A percentile compares a stretch with the other conserved stretches of the same genome.
These are phyloP conservation scores for Kluyveromyces dobzhanskii DNA, from an alignment of 805 yeast species.

Conservation along the genomic window DNA sequence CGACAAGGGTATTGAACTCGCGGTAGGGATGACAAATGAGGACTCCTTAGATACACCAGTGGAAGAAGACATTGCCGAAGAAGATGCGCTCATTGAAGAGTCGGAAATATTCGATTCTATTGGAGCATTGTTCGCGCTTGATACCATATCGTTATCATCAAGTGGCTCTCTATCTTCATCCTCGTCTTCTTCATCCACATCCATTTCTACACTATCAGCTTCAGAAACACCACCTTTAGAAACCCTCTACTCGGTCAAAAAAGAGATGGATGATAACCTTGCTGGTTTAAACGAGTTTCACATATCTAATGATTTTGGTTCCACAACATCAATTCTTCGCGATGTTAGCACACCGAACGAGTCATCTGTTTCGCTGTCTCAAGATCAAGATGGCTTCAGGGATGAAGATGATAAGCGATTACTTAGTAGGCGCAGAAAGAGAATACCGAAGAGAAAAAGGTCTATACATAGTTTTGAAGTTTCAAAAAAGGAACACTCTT, in stretches of 20 bases:
- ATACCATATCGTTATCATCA: neutral
- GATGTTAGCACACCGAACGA: neutral
- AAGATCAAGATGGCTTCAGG: constrained; percentile 1
- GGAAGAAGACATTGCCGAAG: constrained; percentile 8
- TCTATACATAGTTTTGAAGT: constrained; percentile 18
- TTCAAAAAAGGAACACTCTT: constrained; percentile 25
- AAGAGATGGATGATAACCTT: neutral
- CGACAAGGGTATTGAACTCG: neutral
- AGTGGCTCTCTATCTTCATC: neutral
- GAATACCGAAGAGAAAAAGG: constrained; percentile 6
- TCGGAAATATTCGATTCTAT: constrained; percentile 1
- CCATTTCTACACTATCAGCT: neutral
- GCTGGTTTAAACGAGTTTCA: neutral
- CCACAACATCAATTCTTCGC: neutral
- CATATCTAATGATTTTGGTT: neutral
- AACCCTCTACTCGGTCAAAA: neutral
- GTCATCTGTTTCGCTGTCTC: neutral
- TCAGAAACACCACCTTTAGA: neutral
- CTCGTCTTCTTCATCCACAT: neutral
- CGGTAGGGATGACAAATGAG: constrained; percentile 1
- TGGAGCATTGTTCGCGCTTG: constrained; percentile 2
- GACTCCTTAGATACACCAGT: constrained; percentile 9
- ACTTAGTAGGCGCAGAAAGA: neutral
- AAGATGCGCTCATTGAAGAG: constrained; percentile 7
- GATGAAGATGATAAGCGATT: constrained; percentile 6